Percentiles rank a stretch among this genome's conserved stretches.
Conservation (phyloP, 1,139 yeast species). For the Yamadazyma siamensis region DNA sequence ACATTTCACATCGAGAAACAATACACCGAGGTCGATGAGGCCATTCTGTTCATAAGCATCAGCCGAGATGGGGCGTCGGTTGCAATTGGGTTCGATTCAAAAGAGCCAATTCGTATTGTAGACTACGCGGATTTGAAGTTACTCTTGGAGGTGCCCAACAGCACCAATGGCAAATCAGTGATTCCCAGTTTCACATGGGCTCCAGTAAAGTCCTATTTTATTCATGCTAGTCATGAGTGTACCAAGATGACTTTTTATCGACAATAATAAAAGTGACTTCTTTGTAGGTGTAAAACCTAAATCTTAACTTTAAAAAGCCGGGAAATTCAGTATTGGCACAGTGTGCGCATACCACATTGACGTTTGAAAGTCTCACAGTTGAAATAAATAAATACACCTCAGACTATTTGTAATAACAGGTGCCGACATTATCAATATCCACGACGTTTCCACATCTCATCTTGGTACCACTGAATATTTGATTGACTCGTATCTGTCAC, state of each 20-base stretch:
- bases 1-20: conserved; percentile 45
- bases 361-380: conserved; percentile 4
- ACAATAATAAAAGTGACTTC: too few relatives aligned
- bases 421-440: background rate
- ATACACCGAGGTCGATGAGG: conserved; percentile 48
- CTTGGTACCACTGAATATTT: too few relatives aligned
- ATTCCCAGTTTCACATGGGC: conserved; percentile 38
- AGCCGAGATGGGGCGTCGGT: conserved; percentile 45
- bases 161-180: conserved; percentile 33
- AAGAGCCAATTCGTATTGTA: conserved; percentile 35
- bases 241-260: conserved; percentile 24
- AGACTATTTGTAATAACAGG: background rate
- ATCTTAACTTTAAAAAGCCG: too few relatives aligned
- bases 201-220: conserved; percentile 35
- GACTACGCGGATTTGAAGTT: conserved; percentile 30
- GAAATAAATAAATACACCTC: conserved; percentile 2
- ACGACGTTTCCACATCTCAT: too few relatives aligned
- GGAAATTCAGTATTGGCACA: too few relatives aligned
- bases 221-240: conserved; percentile 35
- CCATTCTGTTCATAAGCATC: conserved; percentile 41
- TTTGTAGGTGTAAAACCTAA: too few relatives aligned
- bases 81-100: conserved; percentile 44
- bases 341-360: too few relatives aligned
- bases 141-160: conserved; percentile 34
- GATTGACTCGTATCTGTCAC: too few relatives aligned